Base-by-base conservation (phyloP, 805 yeast genomes). In the Zygoascus flipseniorum region DNA sequence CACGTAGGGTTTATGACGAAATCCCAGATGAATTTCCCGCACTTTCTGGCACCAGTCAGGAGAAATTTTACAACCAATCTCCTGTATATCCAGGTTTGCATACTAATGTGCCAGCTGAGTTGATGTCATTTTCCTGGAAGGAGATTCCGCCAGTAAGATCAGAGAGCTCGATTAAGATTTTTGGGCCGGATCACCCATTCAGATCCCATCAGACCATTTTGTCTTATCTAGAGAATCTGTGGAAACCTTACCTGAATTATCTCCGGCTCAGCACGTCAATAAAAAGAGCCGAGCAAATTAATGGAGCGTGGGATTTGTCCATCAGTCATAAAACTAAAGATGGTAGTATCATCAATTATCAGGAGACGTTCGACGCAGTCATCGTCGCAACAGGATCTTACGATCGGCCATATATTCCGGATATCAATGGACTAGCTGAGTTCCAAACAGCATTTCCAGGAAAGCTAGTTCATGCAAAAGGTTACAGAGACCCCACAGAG, bases 321-420 rank as follows among this genome's bases (percentile, higher is more conserved):
- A 9, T 47, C n/a, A 31, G 42, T 18, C 18, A 44, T 11, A 20
- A 44, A 23, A 5, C n/a, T 44, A 6, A n/a, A 23, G 32, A 44
- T 44, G 47, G 32, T 9, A 42, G 45, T 16, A 42, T 20, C 2
- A 11, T 41, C 16, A 23, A 49, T 43, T 48, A 52, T 43, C 45
- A 43, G 18, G 64, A 65, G 16, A 16, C 62, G 37, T 80, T 74
- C 58, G 90, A 85, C 62, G 86, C 81, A 9, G 77, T 85, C 8
- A 77, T 80, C 2, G 65, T 83, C 8, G 84, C 88, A 5, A 70
- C 77, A 6, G 93, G 93, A 1, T 80, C 79, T 54, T 82, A 77
- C 63, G 78, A 82, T 48, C 70, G 76, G 32, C 92, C 93, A 0
- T 73, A 62, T 57, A 67, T 79, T 50, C 90, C 92, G 1, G 67